These are phyloP conservation scores for Tremella yokohamensis DNA, from an alignment of 768 basidiomycete genomes.

Conservation along the genomic window DNA sequence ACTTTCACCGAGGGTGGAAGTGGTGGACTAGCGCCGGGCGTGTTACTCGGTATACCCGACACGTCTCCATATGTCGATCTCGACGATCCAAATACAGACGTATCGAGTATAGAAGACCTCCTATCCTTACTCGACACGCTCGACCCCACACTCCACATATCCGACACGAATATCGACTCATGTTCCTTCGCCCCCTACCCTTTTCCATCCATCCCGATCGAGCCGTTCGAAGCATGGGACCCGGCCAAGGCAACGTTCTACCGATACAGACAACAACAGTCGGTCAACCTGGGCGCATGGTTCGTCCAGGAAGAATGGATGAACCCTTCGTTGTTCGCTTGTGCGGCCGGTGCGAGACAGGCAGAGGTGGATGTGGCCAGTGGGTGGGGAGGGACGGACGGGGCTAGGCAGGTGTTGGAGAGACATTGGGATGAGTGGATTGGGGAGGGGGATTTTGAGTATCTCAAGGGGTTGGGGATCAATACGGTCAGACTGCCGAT, in stretches of 20 bases:
- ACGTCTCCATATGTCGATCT: not conserved
- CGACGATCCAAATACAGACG: not conserved
- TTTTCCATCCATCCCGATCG: conserved; percentile 39
- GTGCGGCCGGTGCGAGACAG: conserved; percentile 57
- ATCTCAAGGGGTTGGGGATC: conserved; percentile 40
- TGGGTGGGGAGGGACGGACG: conserved; percentile 56
- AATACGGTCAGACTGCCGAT: conserved; percentile 47
- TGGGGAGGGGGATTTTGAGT: conserved; percentile 43
- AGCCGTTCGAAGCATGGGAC: conserved; percentile 58
- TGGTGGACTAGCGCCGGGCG: not conserved
- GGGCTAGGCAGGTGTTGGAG: conserved; percentile 34
- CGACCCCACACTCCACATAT: conserved; percentile 1
- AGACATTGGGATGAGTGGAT: conserved; percentile 48
- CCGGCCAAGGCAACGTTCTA: conserved; percentile 57
- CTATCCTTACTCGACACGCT: not conserved
- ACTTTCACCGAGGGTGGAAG: too few relatives aligned
- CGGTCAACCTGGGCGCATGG: conserved; percentile 68
- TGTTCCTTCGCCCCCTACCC: conserved; percentile 34
- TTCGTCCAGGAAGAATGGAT: conserved; percentile 75
- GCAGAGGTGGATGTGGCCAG: conserved; percentile 67
- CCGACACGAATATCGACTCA: not conserved
- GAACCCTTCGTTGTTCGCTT: conserved; percentile 63
- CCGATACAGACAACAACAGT: conserved; percentile 63
- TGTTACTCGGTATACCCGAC: not conserved
- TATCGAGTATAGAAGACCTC: not conserved